phyloP scores from a whole-genome alignment of 352 stramenopile genomes.

The Globisporangium barbulae region DNA sequence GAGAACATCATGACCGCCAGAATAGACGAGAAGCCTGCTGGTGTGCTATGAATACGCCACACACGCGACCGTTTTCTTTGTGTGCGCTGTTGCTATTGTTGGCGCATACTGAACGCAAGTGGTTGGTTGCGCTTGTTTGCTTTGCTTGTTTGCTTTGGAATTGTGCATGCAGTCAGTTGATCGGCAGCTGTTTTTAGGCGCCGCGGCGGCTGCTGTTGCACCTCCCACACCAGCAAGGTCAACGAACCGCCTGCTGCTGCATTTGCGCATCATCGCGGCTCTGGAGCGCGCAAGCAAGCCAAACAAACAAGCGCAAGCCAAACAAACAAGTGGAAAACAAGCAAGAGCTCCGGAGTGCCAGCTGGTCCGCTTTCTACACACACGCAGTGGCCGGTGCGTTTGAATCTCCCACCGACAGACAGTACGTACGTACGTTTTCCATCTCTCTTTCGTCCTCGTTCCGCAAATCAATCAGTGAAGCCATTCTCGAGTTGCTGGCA shows the following conservation, averaged over 20 bases:
- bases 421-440: conserved; percentile 1
- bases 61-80: neutral
- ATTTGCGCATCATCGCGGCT: conserved; percentile 10
- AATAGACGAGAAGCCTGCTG: neutral
- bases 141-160: neutral
- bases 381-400: neutral
- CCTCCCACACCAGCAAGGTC: conserved; percentile 8
- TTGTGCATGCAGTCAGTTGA: conserved; percentile 2
- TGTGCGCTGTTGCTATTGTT: neutral
- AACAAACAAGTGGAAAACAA: neutral
- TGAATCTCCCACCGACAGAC: conserved; percentile 3
- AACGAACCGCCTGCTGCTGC: conserved; percentile 11
- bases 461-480: conserved; percentile 12
- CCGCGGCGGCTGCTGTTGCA: conserved; percentile 1
- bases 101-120: conserved; percentile 8
- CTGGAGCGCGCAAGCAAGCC: neutral
- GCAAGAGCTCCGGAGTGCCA: conserved; percentile 6
- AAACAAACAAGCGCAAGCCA: conserved; percentile 4
- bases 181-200: conserved; percentile 11
- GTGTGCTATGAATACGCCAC: neutral
- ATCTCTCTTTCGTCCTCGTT: conserved; percentile 2
- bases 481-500: conserved; percentile 7
- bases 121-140: neutral
- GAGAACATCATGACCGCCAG: neutral
- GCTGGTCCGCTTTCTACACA: conserved; percentile 8